Base-by-base conservation (phyloP, 306 rosid species). In the Glycine latifolia region DNA sequence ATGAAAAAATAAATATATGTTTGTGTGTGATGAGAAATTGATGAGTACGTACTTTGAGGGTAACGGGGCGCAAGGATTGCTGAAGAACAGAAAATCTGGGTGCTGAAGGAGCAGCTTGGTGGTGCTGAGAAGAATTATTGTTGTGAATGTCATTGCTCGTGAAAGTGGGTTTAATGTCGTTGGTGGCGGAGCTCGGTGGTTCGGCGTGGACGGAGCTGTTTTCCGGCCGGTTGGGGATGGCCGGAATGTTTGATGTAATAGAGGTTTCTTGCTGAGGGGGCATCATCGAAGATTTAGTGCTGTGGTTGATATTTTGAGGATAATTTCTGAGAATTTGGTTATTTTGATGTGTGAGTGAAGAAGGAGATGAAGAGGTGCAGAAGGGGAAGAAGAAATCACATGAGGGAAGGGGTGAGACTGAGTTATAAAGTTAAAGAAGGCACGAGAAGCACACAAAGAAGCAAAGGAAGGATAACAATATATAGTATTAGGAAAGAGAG, bases 261-360 rank as follows among this genome's bases (percentile, higher is more conserved):
- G 52, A 47, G 3, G 83, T 85, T 79, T 86, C 88, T 80, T 91
- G 95, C 65, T 81, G 90, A 41, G 88, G 90, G 17, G 95, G 95
- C 87, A 89, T 91, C 92, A 90, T 90, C 56, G 10, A 9, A 20
- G 72, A 67, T 55, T 43, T 11, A 48, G 37, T 16, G 8, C 10
- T 73, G 0, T 75, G 69, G 48, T 41, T 74, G 67, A 55, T 3
- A 26, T 26, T 75, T 41, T 8, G 26, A 47, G 33, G 4, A 11
- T 10, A 35, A 26, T 8, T 8, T 9, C 4, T 13, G 53, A 14
- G 53, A 13, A 8, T 13, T 52, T 33, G 77, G 35, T 35, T 55
- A 20, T 20, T 43, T 75, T 16, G 69, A 37, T 52, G 49, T 72
- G 4, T 35, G 41, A 10, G 71, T 26, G 60, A 62, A 26, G 48